phyloP scores from a whole-genome alignment of 352 stramenopile genomes.

The Phytophthora fragariae region DNA sequence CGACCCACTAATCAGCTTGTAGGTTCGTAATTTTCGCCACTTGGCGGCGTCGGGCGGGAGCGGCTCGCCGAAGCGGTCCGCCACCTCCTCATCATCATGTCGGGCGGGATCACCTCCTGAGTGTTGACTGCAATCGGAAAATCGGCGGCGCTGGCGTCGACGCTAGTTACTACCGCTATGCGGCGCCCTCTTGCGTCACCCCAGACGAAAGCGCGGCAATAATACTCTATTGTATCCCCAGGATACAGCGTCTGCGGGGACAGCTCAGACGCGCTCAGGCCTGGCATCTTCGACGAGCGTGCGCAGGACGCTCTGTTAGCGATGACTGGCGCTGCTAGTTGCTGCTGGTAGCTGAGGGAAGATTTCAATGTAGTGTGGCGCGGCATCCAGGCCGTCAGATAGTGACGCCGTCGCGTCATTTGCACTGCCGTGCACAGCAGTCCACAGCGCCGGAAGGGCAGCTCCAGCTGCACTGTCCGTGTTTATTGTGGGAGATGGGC shows the following conservation, averaged over 20 bases:
- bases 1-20: neutral
- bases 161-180: neutral
- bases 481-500: neutral
- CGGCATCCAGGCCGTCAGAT: neutral
- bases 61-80: neutral
- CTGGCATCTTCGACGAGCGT: neutral
- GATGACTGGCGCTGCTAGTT: neutral
- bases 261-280: neutral
- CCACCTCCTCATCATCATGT: constrained; percentile 7
- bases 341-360: neutral
- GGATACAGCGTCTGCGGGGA: constrained; percentile 2
- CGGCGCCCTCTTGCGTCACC: constrained; percentile 2
- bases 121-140: constrained; percentile 3
- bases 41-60: neutral
- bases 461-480: neutral
- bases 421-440: neutral
- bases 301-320: constrained; percentile 7
- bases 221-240: constrained; percentile 12
- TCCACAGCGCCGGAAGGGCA: neutral
- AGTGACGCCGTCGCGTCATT: neutral
- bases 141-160: neutral
- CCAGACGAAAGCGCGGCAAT: constrained; percentile 1
- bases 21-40: neutral
- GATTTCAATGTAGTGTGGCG: neutral
- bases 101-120: neutral